Evolutionary conservation across 805 yeast species (phyloP).

Genomic region (Candida silvicultrix): DNA sequence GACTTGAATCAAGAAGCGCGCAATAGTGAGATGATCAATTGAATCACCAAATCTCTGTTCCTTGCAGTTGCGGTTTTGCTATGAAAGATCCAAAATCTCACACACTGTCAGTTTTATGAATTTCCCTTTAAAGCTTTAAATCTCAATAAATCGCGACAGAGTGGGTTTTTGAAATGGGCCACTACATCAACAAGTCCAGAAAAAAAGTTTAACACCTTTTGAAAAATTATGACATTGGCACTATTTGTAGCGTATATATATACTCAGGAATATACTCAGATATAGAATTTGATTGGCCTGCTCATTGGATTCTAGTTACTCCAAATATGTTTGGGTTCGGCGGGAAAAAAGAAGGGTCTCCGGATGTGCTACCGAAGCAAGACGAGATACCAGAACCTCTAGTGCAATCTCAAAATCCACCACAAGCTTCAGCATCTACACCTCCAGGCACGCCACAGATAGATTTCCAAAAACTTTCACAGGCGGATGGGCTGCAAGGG

Average conservation of each 20-base stretch:
- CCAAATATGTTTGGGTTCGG: background rate
- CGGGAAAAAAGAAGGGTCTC: background rate
- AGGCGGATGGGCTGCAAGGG: conserved; percentile 21
- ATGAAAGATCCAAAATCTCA: too few species aligned
- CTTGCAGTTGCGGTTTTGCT: too few species aligned
- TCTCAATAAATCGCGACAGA: too few species aligned
- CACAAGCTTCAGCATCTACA: background rate
- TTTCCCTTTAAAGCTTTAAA: too few species aligned
- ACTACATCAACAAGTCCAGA: background rate
- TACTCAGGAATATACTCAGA: too few species aligned
- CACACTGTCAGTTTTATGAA: too few species aligned
- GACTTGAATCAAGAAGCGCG: too few species aligned
- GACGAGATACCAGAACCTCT: background rate
- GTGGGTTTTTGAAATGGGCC: background rate
- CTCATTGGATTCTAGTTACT: too few species aligned
- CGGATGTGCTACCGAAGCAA: background rate
- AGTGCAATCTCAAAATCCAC: background rate
- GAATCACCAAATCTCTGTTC: too few species aligned
- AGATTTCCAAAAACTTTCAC: conserved; percentile 15
- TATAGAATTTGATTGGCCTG: too few species aligned
- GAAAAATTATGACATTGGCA: background rate
- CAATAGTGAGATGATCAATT: too few species aligned
- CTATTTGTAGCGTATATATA: too few species aligned
- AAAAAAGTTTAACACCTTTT: background rate
- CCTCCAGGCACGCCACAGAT: conserved; percentile 14